phyloP scores from a whole-genome alignment of 768 basidiomycete genomes.

The Clitopilus passeckerianus region DNA sequence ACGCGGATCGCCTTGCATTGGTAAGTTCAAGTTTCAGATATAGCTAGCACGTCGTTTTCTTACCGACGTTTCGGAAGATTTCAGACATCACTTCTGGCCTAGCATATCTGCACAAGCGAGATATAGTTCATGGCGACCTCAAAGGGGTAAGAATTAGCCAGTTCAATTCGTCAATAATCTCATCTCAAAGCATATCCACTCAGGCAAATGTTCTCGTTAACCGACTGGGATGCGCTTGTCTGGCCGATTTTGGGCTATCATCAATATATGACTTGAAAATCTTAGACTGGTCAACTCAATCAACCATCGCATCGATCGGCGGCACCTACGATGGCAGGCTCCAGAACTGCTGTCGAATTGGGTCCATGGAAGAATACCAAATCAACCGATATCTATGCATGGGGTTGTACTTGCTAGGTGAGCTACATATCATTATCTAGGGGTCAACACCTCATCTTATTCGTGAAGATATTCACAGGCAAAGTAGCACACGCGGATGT shows the following conservation, averaged over 20 bases:
- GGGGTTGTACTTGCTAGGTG: conserved; percentile 15
- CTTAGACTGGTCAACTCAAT: conserved; percentile 9
- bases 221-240: conserved; percentile 8
- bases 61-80: background rate
- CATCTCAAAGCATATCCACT: no score
- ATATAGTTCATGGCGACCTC: background rate
- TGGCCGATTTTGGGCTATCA: conserved; percentile 21
- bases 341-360: conserved; percentile 15
- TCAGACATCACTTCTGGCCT: background rate
- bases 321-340: conserved; percentile 17
- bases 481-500: background rate
- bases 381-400: conserved; percentile 16
- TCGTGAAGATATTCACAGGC: background rate
- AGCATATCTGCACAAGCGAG: background rate
- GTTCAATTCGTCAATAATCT: background rate
- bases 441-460: background rate
- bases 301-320: conserved; percentile 6
- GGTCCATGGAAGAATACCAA: conserved; percentile 6
- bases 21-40: background rate
- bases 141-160: background rate
- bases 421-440: background rate
- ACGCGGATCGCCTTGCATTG: background rate
- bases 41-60: background rate
- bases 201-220: conserved; percentile 20
- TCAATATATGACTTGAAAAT: conserved; percentile 11